These are phyloP conservation scores for Hortaea sp. DNA, from an alignment of 2,329 filamentous ascomycete genomes.

Conservation along the genomic window DNA sequence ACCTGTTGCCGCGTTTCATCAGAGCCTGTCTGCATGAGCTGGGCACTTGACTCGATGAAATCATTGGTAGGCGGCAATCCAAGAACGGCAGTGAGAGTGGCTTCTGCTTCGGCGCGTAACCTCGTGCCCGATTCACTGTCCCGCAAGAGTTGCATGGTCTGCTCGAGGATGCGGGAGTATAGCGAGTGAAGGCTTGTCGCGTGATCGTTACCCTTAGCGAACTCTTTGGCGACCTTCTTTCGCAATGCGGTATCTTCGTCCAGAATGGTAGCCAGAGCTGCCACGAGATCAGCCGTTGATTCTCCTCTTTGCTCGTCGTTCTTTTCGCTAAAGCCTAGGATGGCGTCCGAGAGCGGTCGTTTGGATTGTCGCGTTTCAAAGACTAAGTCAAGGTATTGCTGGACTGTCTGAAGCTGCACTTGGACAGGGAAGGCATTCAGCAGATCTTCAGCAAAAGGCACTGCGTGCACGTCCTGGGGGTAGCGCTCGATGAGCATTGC, in stretches of 20 bases:
- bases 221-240: constrained; percentile 17
- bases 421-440: constrained; percentile 62
- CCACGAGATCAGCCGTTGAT: constrained; percentile 28
- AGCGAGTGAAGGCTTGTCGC: constrained; percentile 15
- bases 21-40: constrained; percentile 65
- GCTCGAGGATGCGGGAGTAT: constrained; percentile 29
- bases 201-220: constrained; percentile 11
- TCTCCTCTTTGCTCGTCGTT: constrained; percentile 22
- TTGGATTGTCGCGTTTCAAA: constrained; percentile 67
- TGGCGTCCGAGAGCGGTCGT: constrained; percentile 59
- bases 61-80: constrained; percentile 76
- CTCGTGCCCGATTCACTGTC: constrained; percentile 26
- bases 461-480: constrained; percentile 61
- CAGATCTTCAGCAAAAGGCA: constrained; percentile 66
- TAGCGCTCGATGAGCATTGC: constrained; percentile 89
- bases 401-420: constrained; percentile 62
- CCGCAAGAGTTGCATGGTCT: constrained; percentile 47
- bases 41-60: constrained; percentile 80
- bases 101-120: constrained; percentile 42
- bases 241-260: constrained; percentile 11
- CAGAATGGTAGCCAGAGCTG: constrained; percentile 29
- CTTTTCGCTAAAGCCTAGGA: constrained; percentile 55
- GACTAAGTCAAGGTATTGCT: constrained; percentile 65
- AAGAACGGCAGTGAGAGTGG: constrained; percentile 68
- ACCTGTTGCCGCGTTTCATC: constrained; percentile 66